Percentiles rank a stretch among this genome's conserved stretches.
Evolutionary conservation across 1,139 yeast genomes (phyloP).

Genomic region (Geotrichum cucujoidarum): DNA sequence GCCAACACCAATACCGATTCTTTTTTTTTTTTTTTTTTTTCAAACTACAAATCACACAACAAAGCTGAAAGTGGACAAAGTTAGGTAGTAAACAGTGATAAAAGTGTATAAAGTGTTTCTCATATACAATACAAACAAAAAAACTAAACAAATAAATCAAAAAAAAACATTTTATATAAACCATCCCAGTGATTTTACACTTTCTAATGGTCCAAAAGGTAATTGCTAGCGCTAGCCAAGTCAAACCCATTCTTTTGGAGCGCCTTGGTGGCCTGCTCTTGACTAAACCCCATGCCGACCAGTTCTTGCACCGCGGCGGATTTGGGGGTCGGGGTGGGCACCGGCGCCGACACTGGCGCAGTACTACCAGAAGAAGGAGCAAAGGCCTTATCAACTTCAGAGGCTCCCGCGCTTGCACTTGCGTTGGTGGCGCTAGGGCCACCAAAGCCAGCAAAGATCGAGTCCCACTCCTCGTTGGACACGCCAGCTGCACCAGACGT

Average conservation of each 20-base stretch:
- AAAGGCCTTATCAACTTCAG: slow-evolving; percentile 28
- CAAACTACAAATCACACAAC: too few species aligned
- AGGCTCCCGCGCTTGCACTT: slow-evolving; percentile 18
- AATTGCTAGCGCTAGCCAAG: slow-evolving; percentile 79
- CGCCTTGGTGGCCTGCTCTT: slow-evolving; percentile 61
- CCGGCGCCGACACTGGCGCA: slow-evolving; percentile 11
- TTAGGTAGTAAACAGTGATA: too few species aligned
- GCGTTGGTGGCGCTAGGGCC: neutral
- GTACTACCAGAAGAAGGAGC: slow-evolving; percentile 16
- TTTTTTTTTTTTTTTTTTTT: too few species aligned
- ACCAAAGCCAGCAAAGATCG: slow-evolving; percentile 75
- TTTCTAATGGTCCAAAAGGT: slow-evolving; percentile 57
- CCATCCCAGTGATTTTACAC: too few species aligned
- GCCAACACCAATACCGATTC: too few species aligned
- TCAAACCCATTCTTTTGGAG: slow-evolving; percentile 66
- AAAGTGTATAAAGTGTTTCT: too few species aligned
- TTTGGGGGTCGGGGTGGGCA: slow-evolving; percentile 17
- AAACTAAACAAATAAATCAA: neutral
- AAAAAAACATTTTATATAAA: too few species aligned
- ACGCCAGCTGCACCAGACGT: slow-evolving; percentile 9
- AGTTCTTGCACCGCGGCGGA: slow-evolving; percentile 53
- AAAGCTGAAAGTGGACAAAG: too few species aligned
- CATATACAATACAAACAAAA: slow-evolving; percentile 1
- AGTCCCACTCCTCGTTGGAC: slow-evolving; percentile 85
- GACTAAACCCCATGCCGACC: slow-evolving; percentile 84